Conservation (phyloP, 2,329 filamentous ascomycete genomes). For the Colletotrichum tamarilloi region DNA sequence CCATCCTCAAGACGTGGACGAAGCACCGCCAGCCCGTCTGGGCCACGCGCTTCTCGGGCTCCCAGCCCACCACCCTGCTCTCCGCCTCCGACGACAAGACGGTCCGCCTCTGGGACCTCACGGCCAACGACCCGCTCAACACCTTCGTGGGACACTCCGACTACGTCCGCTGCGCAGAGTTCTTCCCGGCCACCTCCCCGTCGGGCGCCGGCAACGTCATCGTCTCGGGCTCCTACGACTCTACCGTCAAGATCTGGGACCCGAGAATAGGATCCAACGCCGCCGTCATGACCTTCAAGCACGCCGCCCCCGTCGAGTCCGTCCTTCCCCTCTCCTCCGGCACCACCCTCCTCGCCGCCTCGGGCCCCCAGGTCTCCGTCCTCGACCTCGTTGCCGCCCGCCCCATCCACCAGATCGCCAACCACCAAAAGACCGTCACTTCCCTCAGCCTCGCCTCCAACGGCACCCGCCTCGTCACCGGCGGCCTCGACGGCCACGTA, state of each 20-base stretch:
- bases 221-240: conserved; percentile 93
- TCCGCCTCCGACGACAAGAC: conserved; percentile 93
- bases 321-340: conserved; percentile 90
- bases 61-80: conserved; percentile 86
- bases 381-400: conserved; percentile 93
- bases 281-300: conserved; percentile 93
- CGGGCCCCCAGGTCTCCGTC: conserved; percentile 88
- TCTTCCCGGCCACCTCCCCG: conserved; percentile 70
- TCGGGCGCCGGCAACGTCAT: conserved; percentile 76
- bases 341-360: conserved; percentile 85
- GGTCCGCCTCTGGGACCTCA: conserved; percentile 93
- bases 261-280: conserved; percentile 74
- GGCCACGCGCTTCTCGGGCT: conserved; percentile 90
- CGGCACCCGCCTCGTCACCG: conserved; percentile 84
- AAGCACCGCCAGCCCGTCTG: conserved; percentile 95
- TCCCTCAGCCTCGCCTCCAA: conserved; percentile 84
- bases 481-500: conserved; percentile 93
- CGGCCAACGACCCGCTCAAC: conserved; percentile 78
- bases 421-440: conserved; percentile 98
- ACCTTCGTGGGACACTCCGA: conserved; percentile 90
- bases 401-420: conserved; percentile 86
- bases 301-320: conserved; percentile 87
- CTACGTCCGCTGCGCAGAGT: conserved; percentile 89
- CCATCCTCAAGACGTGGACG: conserved; percentile 95
- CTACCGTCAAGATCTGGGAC: conserved; percentile 95